Conservation (phyloP, 306 rosid species). For the Quercus alba region DNA sequence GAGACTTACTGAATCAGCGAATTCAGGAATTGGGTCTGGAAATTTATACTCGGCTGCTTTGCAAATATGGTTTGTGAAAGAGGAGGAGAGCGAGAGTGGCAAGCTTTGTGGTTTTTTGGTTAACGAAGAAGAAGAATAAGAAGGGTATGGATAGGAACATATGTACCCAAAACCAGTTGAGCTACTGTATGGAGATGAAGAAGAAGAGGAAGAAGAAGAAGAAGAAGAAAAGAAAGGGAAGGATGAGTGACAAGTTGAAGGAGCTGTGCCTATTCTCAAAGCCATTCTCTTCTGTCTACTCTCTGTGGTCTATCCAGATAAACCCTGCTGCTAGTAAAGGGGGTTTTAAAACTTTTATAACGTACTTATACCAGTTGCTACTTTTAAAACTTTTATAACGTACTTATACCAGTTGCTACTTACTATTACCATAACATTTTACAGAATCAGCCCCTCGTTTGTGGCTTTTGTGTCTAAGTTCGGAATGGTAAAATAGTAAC, state of each 20-base stretch:
- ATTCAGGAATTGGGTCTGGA: conserved; percentile 94
- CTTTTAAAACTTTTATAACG: not conserved
- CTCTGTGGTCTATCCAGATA: not conserved
- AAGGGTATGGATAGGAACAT: conserved; percentile 26
- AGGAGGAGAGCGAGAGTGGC: conserved; percentile 14
- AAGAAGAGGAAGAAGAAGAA: conserved; percentile 4
- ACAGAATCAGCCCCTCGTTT: not conserved
- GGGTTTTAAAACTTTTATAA: not conserved
- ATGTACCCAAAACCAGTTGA: conserved; percentile 13
- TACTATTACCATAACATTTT: not conserved
- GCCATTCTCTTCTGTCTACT: conserved; percentile 24
- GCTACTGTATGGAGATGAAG: conserved; percentile 19
- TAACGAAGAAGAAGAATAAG: not conserved
- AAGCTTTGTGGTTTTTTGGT: conserved; percentile 18
- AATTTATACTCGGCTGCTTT: conserved; percentile 78
- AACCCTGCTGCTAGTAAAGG: not conserved
- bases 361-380: no score
- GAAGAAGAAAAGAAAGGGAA: not conserved
- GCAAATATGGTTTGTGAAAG: conserved; percentile 33
- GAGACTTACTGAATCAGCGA: conserved; percentile 65
- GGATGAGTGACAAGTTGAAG: conserved; percentile 13
- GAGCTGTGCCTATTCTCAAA: conserved; percentile 9
- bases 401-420: no score
- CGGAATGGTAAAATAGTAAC: no score
- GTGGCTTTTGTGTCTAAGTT: no score